Evolutionary conservation across 1,284 basidiomycete genomes (phyloP).

Genomic region (Cutaneotrichosporon cutaneum): DNA sequence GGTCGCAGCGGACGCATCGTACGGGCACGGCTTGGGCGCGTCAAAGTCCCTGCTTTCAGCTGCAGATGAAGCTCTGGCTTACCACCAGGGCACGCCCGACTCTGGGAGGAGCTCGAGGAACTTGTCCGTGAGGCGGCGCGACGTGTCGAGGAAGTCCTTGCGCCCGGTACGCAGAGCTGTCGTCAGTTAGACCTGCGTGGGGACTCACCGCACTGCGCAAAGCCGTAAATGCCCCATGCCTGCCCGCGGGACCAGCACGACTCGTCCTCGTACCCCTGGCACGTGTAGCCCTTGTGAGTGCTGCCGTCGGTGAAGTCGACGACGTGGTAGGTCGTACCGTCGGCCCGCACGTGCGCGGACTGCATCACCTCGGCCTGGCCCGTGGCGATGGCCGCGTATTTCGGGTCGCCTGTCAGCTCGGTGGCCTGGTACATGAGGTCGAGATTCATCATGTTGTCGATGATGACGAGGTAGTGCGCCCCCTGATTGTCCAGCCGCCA

Average conservation of each 20-base stretch:
- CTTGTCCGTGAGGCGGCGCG: slow-evolving; percentile 34
- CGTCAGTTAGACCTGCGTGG: too few species aligned
- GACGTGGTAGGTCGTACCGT: slow-evolving; percentile 44
- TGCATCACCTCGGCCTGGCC: slow-evolving; percentile 38
- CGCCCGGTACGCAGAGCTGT: slow-evolving; percentile 39
- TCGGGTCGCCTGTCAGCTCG: slow-evolving; percentile 35
- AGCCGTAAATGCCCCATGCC: slow-evolving; percentile 47
- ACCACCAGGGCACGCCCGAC: slow-evolving; percentile 43
- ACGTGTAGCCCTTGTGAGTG: slow-evolving; percentile 27
- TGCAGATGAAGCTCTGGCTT: slow-evolving; percentile 15
- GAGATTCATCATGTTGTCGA: slow-evolving; percentile 51
- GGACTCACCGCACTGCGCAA: slow-evolving; percentile 29
- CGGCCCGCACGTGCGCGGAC: slow-evolving; percentile 32
- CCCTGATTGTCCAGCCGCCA: slow-evolving; percentile 36
- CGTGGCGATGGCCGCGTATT: slow-evolving; percentile 38
- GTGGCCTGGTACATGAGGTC: slow-evolving; percentile 43
- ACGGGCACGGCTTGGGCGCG: slow-evolving; percentile 39
- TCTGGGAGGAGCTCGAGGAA: slow-evolving; percentile 36
- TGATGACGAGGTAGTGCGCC: slow-evolving; percentile 46
- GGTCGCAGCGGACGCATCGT: slow-evolving; percentile 41
- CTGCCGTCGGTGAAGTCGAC: slow-evolving; percentile 36
- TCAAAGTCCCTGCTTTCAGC: slow-evolving; percentile 39
- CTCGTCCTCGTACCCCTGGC: slow-evolving; percentile 41
- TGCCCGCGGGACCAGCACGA: slow-evolving; percentile 43
- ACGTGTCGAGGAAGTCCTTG: slow-evolving; percentile 35